These are phyloP conservation scores for Chloranthus sessilifolius DNA, from an alignment of 164 flowering plant species.

Conservation along the genomic window DNA sequence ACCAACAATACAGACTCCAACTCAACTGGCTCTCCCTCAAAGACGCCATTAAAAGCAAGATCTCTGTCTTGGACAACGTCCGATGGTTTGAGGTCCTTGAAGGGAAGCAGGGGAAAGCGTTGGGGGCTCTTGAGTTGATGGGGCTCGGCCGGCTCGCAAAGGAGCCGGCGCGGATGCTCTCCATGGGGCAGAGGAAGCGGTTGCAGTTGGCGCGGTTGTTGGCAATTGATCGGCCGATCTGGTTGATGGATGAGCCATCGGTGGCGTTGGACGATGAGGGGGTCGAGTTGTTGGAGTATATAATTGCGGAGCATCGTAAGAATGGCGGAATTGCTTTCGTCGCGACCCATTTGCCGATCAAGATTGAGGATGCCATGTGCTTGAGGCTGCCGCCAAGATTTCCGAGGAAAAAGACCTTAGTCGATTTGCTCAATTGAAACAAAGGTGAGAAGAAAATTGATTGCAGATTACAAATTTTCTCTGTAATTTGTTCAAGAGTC, in stretches of 20 bases:
- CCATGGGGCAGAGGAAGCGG: slow-evolving; percentile 90
- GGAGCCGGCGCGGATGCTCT: slow-evolving; percentile 76
- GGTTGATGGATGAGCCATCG: slow-evolving; percentile 96
- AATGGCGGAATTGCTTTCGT: slow-evolving; percentile 74
- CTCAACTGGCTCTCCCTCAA: slow-evolving; percentile 89
- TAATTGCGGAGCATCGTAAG: slow-evolving; percentile 78
- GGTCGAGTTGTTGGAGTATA: slow-evolving; percentile 64
- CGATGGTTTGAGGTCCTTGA: slow-evolving; percentile 85
- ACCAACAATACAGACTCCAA: slow-evolving; percentile 83
- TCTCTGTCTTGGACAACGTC: slow-evolving; percentile 72
- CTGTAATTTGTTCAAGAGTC: too few species aligned
- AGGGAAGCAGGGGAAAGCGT: slow-evolving; percentile 58
- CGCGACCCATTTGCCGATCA: slow-evolving; percentile 80
- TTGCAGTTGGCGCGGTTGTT: slow-evolving; percentile 79
- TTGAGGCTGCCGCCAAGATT: slow-evolving; percentile 80
- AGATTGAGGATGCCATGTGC: slow-evolving; percentile 78
- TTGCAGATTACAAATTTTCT: too few species aligned
- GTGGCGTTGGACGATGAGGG: slow-evolving; percentile 94
- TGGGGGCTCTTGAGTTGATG: slow-evolving; percentile 73
- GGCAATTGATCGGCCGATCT: slow-evolving; percentile 85
- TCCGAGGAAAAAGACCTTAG: slow-evolving; percentile 68
- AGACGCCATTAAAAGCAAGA: slow-evolving; percentile 70
- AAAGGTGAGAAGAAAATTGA: too few species aligned
- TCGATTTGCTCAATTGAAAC: slow-evolving; percentile 60
- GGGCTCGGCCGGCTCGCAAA: slow-evolving; percentile 71